A percentile compares a stretch with the other conserved stretches of the same genome.
These are phyloP conservation scores for Suillus lakei DNA, from an alignment of 768 basidiomycete species.

Conservation along the genomic window DNA sequence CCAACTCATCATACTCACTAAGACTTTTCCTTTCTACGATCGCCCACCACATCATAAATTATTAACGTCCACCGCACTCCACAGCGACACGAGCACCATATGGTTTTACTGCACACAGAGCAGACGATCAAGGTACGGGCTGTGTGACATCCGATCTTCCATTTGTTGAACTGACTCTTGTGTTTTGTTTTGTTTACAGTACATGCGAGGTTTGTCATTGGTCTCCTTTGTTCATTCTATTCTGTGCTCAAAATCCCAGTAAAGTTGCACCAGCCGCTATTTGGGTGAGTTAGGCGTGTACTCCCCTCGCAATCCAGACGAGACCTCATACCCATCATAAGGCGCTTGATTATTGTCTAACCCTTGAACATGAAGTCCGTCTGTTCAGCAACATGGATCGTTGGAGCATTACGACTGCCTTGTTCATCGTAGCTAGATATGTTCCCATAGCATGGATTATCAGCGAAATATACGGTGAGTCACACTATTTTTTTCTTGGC, in stretches of 20 bases:
- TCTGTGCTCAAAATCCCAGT: neutral
- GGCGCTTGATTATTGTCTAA: slow-evolving; percentile 14
- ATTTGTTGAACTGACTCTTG: neutral
- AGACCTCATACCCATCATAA: neutral
- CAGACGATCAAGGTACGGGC: slow-evolving; percentile 11
- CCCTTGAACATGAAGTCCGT: slow-evolving; percentile 15
- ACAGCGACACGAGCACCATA: neutral
- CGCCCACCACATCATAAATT: too few species aligned
- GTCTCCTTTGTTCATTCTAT: neutral
- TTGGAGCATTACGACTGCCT: slow-evolving; percentile 10
- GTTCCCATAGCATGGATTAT: slow-evolving; percentile 10
- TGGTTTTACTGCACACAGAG: slow-evolving; percentile 10
- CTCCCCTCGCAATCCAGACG: neutral
- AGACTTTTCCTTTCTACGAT: too few species aligned
- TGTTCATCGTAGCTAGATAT: slow-evolving; percentile 16
- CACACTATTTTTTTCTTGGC: too few species aligned
- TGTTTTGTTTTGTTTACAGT: slow-evolving; percentile 1
- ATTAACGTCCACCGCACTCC: too few species aligned
- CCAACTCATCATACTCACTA: too few species aligned
- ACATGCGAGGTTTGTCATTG: slow-evolving; percentile 11
- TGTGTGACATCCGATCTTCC: neutral
- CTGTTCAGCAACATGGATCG: slow-evolving; percentile 5
- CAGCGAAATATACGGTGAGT: slow-evolving; percentile 12
- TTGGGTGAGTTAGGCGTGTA: slow-evolving; percentile 6
- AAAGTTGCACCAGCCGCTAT: slow-evolving; percentile 13